Percentiles rank a stretch among this genome's conserved stretches.
These are phyloP conservation scores for Zelonia costaricensis DNA, from an alignment of 208 protist genomes.

Conservation along the genomic window DNA sequence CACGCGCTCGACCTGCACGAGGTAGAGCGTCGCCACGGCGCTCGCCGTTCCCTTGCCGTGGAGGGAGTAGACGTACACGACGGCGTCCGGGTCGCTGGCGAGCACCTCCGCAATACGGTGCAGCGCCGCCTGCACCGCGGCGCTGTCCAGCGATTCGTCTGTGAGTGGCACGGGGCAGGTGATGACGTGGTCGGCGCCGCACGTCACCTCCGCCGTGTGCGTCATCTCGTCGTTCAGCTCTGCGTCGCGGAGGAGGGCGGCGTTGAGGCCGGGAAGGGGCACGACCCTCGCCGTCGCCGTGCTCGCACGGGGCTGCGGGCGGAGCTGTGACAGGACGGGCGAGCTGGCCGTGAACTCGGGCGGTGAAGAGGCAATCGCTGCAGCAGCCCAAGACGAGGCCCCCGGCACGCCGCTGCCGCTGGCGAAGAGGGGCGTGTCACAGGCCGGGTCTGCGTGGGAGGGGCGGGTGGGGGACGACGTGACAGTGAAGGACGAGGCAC, in stretches of 20 bases:
- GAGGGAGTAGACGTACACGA: constrained; percentile 33
- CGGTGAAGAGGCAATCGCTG: too few species aligned
- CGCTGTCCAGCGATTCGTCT: constrained; percentile 1
- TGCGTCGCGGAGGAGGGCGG: neutral
- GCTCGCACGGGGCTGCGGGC: too few species aligned
- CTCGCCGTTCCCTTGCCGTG: constrained; percentile 33
- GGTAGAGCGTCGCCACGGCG: constrained; percentile 27
- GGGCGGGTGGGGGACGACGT: too few species aligned
- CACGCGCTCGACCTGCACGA: constrained; percentile 20
- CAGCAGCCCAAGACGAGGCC: too few species aligned
- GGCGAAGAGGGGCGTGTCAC: too few species aligned
- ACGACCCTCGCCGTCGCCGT: neutral
- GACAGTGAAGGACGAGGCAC: too few species aligned
- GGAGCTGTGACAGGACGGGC: too few species aligned
- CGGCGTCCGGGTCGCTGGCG: constrained; percentile 5
- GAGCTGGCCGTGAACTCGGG: too few species aligned
- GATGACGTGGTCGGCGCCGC: constrained; percentile 18
- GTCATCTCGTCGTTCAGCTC: constrained; percentile 6
- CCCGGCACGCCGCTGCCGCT: too few species aligned
- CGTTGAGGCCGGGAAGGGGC: neutral
- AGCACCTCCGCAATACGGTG: constrained; percentile 7
- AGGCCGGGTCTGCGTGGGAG: too few species aligned
- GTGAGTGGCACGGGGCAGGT: constrained; percentile 6
- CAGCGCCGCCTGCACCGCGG: constrained; percentile 6
- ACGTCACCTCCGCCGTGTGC: neutral